phyloP scores from a whole-genome alignment of 371 early-diverging fungal genomes.

The Rhizopus arrhizus region DNA sequence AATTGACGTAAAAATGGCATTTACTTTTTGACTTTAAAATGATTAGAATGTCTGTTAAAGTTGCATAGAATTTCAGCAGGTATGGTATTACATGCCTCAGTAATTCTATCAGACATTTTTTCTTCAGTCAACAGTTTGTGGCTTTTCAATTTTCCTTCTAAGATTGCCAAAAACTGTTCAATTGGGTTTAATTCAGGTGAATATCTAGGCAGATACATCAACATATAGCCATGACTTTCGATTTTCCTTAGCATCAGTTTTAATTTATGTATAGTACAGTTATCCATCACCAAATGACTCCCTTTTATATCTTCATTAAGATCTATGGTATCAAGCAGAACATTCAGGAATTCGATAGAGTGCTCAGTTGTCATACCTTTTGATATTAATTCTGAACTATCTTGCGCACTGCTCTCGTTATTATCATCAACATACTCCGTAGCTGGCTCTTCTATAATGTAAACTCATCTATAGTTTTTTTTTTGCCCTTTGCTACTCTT shows the following conservation, averaged over 20 bases:
- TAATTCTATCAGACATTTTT: slow-evolving; percentile 22
- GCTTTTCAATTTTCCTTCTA: slow-evolving; percentile 23
- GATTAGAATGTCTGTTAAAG: slow-evolving; percentile 18
- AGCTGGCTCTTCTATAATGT: slow-evolving; percentile 18
- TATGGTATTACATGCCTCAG: slow-evolving; percentile 13
- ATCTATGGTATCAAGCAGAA: slow-evolving; percentile 21
- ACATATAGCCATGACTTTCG: slow-evolving; percentile 22
- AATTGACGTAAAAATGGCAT: slow-evolving; percentile 20
- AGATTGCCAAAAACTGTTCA: slow-evolving; percentile 21
- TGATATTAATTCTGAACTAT: slow-evolving; percentile 17
- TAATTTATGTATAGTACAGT: slow-evolving; percentile 20
- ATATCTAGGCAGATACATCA: slow-evolving; percentile 25
- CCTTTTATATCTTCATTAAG: slow-evolving; percentile 18
- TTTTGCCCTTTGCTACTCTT: slow-evolving; percentile 21
- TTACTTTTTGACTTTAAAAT: slow-evolving; percentile 18
- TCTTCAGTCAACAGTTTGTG: slow-evolving; percentile 18
- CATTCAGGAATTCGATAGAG: slow-evolving; percentile 21
- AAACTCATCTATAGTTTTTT: slow-evolving; percentile 17
- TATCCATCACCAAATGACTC: slow-evolving; percentile 18
- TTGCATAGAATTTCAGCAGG: slow-evolving; percentile 13
- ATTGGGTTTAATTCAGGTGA: slow-evolving; percentile 25
- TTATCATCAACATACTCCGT: slow-evolving; percentile 27
- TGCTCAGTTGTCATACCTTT: slow-evolving; percentile 21
- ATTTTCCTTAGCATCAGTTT: slow-evolving; percentile 22
- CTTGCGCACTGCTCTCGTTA: slow-evolving; percentile 17